phyloP scores from a whole-genome alignment of 352 stramenopile genomes.

The Phytopythium sindhum region DNA sequence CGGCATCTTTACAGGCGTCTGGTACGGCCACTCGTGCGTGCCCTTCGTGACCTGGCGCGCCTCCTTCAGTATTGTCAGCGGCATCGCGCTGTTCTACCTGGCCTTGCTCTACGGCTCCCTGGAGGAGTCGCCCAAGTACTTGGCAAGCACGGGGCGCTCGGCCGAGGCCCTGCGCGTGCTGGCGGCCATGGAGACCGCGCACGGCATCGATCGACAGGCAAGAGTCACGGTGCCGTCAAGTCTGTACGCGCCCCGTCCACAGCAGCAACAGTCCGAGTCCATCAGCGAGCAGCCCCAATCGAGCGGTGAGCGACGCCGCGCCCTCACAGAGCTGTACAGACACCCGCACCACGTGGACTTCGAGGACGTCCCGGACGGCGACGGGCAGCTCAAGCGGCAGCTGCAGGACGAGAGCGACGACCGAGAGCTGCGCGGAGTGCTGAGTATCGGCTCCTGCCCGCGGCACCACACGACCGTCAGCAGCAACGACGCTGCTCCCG shows the following conservation, averaged over 20 bases:
- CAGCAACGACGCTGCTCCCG: background rate
- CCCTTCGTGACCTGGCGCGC: slow-evolving; percentile 18
- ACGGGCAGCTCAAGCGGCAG: background rate
- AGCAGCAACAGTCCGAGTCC: slow-evolving; percentile 18
- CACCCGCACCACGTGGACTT: slow-evolving; percentile 7
- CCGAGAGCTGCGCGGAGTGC: background rate
- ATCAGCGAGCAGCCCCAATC: background rate
- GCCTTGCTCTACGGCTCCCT: slow-evolving; percentile 25
- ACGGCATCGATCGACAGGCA: slow-evolving; percentile 53
- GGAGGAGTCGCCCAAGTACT: slow-evolving; percentile 65
- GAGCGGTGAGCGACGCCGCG: slow-evolving; percentile 8
- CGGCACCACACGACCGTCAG: background rate
- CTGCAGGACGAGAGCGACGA: slow-evolving; percentile 2
- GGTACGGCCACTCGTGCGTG: slow-evolving; percentile 26
- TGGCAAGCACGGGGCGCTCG: slow-evolving; percentile 52
- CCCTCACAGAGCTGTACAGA: slow-evolving; percentile 15
- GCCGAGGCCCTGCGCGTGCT: slow-evolving; percentile 56
- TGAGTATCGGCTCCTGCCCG: background rate
- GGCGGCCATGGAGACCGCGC: slow-evolving; percentile 49
- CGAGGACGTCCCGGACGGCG: background rate
- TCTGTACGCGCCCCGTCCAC: slow-evolving; percentile 46
- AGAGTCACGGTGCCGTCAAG: slow-evolving; percentile 55
- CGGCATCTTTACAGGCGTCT: slow-evolving; percentile 37
- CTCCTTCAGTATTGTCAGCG: slow-evolving; percentile 26
- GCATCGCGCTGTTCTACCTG: slow-evolving; percentile 21